Evolutionary conservation across 179 eudicot genomes (phyloP).

Genomic region (Sideroxylon spinosum): DNA sequence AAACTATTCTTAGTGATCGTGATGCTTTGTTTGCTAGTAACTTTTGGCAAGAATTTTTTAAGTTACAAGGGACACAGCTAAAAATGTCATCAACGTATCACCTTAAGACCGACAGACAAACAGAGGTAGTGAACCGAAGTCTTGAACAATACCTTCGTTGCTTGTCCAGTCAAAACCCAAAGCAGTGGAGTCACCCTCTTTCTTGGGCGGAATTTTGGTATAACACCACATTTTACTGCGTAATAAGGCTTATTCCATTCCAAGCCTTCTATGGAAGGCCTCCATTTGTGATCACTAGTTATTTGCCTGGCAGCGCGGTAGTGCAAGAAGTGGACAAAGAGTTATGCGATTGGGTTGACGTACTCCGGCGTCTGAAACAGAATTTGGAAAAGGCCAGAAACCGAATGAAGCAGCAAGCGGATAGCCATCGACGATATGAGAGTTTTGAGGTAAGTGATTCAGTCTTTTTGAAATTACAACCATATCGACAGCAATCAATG

Average conservation of each 20-base stretch:
- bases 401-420: background rate
- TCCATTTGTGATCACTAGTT: background rate
- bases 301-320: too few species aligned
- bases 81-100: background rate
- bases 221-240: background rate
- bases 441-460: background rate
- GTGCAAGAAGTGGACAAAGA: background rate
- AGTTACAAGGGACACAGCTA: background rate
- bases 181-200: background rate
- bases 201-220: conserved; percentile 11
- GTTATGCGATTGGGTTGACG: background rate
- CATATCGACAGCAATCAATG: background rate
- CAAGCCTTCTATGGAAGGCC: background rate
- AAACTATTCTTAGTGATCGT: background rate
- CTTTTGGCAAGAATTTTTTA: background rate
- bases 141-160: background rate
- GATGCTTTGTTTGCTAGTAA: background rate
- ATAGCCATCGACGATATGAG: background rate
- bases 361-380: background rate
- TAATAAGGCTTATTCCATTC: background rate
- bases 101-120: background rate
- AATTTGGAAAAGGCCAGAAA: background rate
- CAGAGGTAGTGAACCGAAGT: background rate
- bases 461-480: background rate
- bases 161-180: background rate